Conservation (phyloP, 257 asterid genomes). For the Salvia rosmarinus region DNA sequence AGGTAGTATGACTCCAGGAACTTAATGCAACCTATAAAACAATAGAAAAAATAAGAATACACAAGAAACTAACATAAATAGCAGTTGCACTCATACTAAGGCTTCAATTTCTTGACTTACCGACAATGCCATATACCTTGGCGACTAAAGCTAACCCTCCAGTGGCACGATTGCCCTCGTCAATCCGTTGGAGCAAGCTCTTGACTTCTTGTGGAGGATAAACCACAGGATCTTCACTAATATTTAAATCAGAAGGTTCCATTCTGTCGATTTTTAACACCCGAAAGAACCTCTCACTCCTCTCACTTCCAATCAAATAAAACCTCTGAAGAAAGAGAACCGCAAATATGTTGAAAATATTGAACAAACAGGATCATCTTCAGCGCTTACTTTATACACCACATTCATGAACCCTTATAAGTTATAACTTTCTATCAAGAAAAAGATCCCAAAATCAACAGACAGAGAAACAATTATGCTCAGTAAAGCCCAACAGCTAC, state of each 20-base stretch:
- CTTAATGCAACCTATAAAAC: constrained; percentile 77
- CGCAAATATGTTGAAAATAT: background rate
- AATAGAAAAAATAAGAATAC: constrained; percentile 26
- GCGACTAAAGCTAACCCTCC: constrained; percentile 91
- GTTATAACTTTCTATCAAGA: constrained; percentile 23
- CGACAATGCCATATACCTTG: constrained; percentile 98
- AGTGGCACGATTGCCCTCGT: constrained; percentile 97
- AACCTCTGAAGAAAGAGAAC: constrained; percentile 62
- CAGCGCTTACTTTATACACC: constrained; percentile 17
- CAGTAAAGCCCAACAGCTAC: background rate
- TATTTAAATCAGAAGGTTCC: constrained; percentile 94
- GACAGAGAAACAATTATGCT: constrained; percentile 12
- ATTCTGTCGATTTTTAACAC: constrained; percentile 92
- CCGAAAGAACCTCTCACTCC: constrained; percentile 76
- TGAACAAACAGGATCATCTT: constrained; percentile 15
- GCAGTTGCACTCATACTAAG: constrained; percentile 24
- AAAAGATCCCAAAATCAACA: background rate
- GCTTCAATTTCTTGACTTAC: constrained; percentile 50
- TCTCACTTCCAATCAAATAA: constrained; percentile 96
- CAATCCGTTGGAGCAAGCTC: constrained; percentile 86
- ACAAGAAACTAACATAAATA: constrained; percentile 10
- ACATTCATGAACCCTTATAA: constrained; percentile 24
- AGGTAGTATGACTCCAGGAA: constrained; percentile 93
- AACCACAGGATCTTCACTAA: constrained; percentile 96
- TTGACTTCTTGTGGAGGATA: constrained; percentile 92